These are phyloP conservation scores for Castanea crenata DNA, from an alignment of 306 rosid genomes.

Conservation along the genomic window DNA sequence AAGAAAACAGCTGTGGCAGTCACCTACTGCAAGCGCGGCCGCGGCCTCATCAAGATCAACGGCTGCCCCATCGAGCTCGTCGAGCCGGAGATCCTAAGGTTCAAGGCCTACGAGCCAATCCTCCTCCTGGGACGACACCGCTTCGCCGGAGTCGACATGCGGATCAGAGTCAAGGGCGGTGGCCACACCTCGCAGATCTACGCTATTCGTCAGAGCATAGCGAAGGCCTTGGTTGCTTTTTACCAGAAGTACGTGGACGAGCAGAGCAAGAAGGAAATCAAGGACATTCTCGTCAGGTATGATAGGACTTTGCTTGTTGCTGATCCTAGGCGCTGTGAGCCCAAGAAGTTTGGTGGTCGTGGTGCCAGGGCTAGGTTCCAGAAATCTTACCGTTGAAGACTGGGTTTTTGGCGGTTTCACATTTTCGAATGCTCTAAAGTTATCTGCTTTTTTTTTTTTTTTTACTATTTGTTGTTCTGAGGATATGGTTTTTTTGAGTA, in stretches of 20 bases:
- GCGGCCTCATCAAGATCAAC: constrained; percentile 78
- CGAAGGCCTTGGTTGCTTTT: constrained; percentile 73
- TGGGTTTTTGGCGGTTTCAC: too few species aligned
- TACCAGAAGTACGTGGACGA: constrained; percentile 90
- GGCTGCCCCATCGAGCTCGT: constrained; percentile 82
- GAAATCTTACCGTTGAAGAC: constrained; percentile 77
- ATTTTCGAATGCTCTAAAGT: background rate
- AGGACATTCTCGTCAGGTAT: constrained; percentile 68
- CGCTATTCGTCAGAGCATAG: constrained; percentile 82
- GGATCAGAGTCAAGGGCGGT: constrained; percentile 78
- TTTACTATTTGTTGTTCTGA: background rate
- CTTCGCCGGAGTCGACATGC: constrained; percentile 76
- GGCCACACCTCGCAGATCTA: constrained; percentile 88
- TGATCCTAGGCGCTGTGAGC: constrained; percentile 86
- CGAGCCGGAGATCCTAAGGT: constrained; percentile 75
- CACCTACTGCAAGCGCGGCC: constrained; percentile 83
- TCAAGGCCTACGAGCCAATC: constrained; percentile 83
- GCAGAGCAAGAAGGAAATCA: constrained; percentile 91
- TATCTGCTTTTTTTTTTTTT: too few species aligned
- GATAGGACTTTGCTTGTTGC: constrained; percentile 79
- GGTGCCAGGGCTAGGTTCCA: constrained; percentile 91
- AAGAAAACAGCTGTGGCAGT: constrained; percentile 93
- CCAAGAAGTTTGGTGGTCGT: constrained; percentile 93
- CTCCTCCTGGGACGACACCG: constrained; percentile 65
- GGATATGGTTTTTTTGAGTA: background rate